Evolutionary conservation across 1,284 basidiomycete species (phyloP).

Genomic region (Ustilago vetiveriae): DNA sequence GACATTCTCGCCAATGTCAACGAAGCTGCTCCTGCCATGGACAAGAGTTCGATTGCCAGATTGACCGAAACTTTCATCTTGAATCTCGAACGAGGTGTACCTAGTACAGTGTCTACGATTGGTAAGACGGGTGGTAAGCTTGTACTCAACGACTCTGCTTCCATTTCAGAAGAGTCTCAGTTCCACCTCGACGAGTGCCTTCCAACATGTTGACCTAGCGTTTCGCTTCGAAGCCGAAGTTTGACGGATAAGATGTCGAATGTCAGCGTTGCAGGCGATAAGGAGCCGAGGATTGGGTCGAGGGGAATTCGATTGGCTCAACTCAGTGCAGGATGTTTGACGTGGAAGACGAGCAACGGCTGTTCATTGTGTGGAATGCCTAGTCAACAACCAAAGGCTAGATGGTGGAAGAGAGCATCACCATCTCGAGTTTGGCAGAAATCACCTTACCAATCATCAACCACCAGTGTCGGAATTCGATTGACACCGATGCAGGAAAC

Average conservation of each 20-base stretch:
- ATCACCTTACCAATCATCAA: conserved; percentile 4
- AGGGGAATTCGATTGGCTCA: conserved; percentile 47
- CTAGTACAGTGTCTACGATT: conserved; percentile 61
- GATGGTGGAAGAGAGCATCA: conserved; percentile 57
- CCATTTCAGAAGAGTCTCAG: too few species aligned
- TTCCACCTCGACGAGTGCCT: conserved; percentile 8
- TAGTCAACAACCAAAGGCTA: conserved; percentile 35
- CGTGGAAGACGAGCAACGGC: conserved; percentile 8
- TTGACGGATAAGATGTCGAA: conserved; percentile 5
- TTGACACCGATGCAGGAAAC: too few species aligned
- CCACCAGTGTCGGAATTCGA: background rate
- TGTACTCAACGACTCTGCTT: conserved; percentile 28
- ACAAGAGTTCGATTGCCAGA: conserved; percentile 56
- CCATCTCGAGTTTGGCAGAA: conserved; percentile 39
- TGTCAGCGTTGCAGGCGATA: background rate
- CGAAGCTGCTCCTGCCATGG: conserved; percentile 18
- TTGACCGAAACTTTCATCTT: conserved; percentile 59
- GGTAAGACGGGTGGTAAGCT: conserved; percentile 60
- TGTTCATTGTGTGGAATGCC: conserved; percentile 62
- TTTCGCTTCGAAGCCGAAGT: conserved; percentile 6
- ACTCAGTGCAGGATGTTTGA: conserved; percentile 36
- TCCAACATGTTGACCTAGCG: conserved; percentile 36
- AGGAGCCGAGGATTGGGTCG: conserved; percentile 46
- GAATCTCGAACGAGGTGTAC: conserved; percentile 59
- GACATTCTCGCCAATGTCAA: conserved; percentile 11